Evolutionary conservation across 169 alveolate species (phyloP).

Genomic region (Cystoisospora suis): DNA sequence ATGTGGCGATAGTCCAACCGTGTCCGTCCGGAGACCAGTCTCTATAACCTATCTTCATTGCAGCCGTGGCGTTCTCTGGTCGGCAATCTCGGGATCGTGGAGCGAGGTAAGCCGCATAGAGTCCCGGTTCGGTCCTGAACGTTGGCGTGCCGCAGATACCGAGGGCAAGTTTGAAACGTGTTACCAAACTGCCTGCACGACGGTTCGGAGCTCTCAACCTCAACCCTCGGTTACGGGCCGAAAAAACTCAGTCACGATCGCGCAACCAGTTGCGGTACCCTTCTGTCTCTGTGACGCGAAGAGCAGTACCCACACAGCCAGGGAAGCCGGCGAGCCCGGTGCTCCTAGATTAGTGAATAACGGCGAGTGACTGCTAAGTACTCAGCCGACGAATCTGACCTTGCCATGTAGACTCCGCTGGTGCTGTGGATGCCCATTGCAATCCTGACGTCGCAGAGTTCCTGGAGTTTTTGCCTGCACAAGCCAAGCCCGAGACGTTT

Average conservation of each 20-base stretch:
- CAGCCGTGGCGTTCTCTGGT: slow-evolving; percentile 19
- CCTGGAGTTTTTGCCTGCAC: slow-evolving; percentile 42
- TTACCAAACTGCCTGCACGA: too few relatives aligned
- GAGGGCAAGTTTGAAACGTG: too few relatives aligned
- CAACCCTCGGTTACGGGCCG: too few relatives aligned
- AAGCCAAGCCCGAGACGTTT: not conserved
- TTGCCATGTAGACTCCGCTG: slow-evolving; percentile 51
- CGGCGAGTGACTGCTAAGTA: not conserved
- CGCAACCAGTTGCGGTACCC: too few relatives aligned
- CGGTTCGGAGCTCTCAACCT: too few relatives aligned
- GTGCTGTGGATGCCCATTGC: slow-evolving; percentile 35
- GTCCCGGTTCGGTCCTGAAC: slow-evolving; percentile 32
- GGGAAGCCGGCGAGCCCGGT: not conserved
- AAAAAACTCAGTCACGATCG: too few relatives aligned
- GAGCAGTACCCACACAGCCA: not conserved
- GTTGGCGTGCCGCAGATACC: too few relatives aligned
- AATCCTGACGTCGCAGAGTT: slow-evolving; percentile 35
- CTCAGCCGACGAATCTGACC: not conserved
- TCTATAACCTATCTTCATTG: slow-evolving; percentile 25
- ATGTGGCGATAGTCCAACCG: slow-evolving; percentile 31
- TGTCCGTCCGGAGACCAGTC: slow-evolving; percentile 32
- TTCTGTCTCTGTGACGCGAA: too few relatives aligned
- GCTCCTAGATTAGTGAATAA: not conserved
- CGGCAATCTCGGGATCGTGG: slow-evolving; percentile 23
- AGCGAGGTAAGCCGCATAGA: slow-evolving; percentile 41